phyloP scores from a whole-genome alignment of 2,329 filamentous ascomycete genomes.

The Exophiala spinifera region DNA sequence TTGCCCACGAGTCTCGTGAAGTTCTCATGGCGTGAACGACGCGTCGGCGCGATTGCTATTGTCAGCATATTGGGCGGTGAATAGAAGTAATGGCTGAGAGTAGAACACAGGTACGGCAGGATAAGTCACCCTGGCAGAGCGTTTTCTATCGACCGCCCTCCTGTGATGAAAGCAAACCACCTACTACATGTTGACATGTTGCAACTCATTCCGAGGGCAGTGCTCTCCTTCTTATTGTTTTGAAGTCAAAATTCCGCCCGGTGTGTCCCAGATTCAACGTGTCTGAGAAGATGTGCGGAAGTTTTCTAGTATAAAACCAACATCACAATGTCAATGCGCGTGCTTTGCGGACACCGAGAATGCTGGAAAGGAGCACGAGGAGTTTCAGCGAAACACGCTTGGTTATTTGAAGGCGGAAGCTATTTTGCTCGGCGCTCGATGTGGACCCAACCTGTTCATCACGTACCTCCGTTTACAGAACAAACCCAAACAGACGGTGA shows the following conservation, averaged over 20 bases:
- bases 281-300: background rate
- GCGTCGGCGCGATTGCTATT: conserved; percentile 1
- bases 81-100: background rate
- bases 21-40: background rate
- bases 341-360: background rate
- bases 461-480: background rate
- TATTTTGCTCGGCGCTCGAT: background rate
- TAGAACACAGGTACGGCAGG: conserved; percentile 7
- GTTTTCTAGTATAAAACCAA: background rate
- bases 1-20: background rate
- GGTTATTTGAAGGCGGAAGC: conserved; percentile 9
- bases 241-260: background rate
- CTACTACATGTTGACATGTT: conserved; percentile 3
- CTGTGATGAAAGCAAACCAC: background rate
- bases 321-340: background rate
- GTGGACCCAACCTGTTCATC: background rate
- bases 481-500: too few relatives aligned
- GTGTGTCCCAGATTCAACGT: conserved; percentile 1
- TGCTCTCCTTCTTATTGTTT: conserved; percentile 1
- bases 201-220: too few relatives aligned
- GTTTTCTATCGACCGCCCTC: background rate
- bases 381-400: conserved; percentile 14
- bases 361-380: conserved; percentile 20
- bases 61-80: conserved; percentile 10
- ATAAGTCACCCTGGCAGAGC: background rate